Conservation (phyloP, 2,329 filamentous ascomycete species). For the Aspergillus vadensis region DNA sequence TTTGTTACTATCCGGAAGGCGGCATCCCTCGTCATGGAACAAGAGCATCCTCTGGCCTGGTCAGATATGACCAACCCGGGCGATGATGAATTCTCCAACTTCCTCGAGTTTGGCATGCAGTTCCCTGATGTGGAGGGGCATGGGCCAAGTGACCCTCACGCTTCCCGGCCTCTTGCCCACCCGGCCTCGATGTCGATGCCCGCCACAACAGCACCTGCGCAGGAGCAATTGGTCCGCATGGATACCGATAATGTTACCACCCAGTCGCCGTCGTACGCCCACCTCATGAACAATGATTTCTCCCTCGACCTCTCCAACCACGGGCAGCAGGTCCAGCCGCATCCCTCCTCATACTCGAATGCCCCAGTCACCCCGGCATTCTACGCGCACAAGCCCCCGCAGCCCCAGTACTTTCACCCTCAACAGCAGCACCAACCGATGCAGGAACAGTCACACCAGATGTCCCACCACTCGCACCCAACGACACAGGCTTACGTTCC, state of each 20-base stretch:
- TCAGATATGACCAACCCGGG: conserved; percentile 41
- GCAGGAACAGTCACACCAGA: conserved; percentile 32
- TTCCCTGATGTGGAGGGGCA: conserved; percentile 47
- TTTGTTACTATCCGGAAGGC: background rate
- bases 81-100: conserved; percentile 53
- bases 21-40: conserved; percentile 37
- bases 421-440: conserved; percentile 28
- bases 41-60: conserved; percentile 31
- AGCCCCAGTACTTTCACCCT: conserved; percentile 24
- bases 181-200: conserved; percentile 37
- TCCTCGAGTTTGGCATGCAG: conserved; percentile 52
- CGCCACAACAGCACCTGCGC: conserved; percentile 31
- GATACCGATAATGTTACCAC: conserved; percentile 29
- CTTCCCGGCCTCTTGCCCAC: conserved; percentile 35
- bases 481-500: conserved; percentile 32
- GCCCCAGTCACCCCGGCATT: conserved; percentile 36
- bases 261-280: conserved; percentile 29
- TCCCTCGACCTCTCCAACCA: conserved; percentile 34
- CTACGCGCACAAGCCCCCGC: conserved; percentile 35
- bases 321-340: conserved; percentile 25
- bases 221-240: conserved; percentile 32
- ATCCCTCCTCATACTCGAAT: conserved; percentile 35
- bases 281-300: conserved; percentile 40
- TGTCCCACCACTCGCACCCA: conserved; percentile 23
- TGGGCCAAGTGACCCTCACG: conserved; percentile 39